phyloP scores from a whole-genome alignment of 257 asterid species.

The Capsicum chinense region DNA sequence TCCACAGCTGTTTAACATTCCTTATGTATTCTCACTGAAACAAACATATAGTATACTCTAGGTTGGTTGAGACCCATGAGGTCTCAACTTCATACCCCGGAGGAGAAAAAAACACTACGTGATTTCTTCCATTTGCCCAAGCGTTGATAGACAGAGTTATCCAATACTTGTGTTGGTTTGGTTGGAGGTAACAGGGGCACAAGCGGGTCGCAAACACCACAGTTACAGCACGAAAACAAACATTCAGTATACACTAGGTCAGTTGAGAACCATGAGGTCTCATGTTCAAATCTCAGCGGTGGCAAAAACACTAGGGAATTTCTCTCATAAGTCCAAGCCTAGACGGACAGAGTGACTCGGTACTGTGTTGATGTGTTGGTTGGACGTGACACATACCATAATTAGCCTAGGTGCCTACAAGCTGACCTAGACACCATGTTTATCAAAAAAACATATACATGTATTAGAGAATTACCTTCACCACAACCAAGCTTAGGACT shows the following conservation, averaged over 20 bases:
- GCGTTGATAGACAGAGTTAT: too few species aligned
- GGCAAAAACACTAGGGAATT: not conserved
- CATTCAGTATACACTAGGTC: too few species aligned
- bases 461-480: conserved; percentile 53
- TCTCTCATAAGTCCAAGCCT: not conserved
- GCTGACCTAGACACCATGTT: rapidly evolving
- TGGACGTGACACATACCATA: not conserved
- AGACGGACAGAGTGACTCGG: not conserved
- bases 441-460: not conserved
- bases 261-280: not conserved
- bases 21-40: too few species aligned
- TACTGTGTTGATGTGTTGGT: not conserved
- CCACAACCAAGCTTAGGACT: conserved; percentile 83
- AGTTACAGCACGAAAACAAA: too few species aligned
- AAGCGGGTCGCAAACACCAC: too few species aligned
- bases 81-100: not conserved
- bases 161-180: too few species aligned
- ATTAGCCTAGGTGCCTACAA: not conserved
- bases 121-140: not conserved
- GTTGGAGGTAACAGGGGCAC: too few species aligned
- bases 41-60: too few species aligned
- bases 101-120: not conserved
- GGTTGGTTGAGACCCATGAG: not conserved
- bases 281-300: not conserved
- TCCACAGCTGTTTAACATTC: too few species aligned